These are phyloP conservation scores for Teratosphaeria destructans DNA, from an alignment of 2,329 filamentous ascomycete species.

Conservation along the genomic window DNA sequence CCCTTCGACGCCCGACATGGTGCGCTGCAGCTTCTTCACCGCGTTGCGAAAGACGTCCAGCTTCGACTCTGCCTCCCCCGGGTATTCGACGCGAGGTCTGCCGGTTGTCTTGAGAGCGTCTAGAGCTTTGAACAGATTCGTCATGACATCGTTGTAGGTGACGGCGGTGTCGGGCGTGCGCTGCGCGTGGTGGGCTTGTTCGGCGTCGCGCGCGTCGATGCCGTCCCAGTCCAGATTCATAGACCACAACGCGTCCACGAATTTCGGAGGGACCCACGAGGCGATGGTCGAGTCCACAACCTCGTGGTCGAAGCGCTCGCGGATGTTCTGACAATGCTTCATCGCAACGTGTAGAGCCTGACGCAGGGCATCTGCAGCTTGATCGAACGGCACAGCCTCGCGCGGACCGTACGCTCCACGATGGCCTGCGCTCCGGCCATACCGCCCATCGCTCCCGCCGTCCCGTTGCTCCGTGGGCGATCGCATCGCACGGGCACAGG, in stretches of 20 bases:
- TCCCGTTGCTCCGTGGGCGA: not conserved
- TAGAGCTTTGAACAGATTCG: not conserved
- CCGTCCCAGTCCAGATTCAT: conserved; percentile 6
- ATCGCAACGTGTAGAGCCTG: conserved; percentile 1
- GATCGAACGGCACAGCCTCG: conserved; percentile 1
- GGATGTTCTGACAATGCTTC: conserved; percentile 2
- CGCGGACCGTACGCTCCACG: not conserved
- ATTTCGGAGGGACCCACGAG: conserved; percentile 1
- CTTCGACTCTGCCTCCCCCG: not conserved
- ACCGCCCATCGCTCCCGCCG: not conserved
- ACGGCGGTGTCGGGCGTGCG: not conserved
- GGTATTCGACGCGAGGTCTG: not conserved
- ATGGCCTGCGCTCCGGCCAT: not conserved
- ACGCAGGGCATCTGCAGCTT: conserved; percentile 3
- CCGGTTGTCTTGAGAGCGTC: not conserved
- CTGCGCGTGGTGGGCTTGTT: not conserved
- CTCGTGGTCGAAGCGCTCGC: conserved; percentile 3
- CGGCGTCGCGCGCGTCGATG: not conserved
- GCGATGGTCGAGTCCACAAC: conserved; percentile 1
- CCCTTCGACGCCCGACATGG: conserved; percentile 2
- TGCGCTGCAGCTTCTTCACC: conserved; percentile 8
- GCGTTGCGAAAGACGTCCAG: conserved; percentile 6
- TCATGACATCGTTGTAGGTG: conserved; percentile 2
- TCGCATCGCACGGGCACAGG: not conserved
- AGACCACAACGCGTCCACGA: conserved; percentile 4